These are phyloP conservation scores for Zymoseptoria passerinii DNA, from an alignment of 2,329 filamentous ascomycete species.

Conservation along the genomic window DNA sequence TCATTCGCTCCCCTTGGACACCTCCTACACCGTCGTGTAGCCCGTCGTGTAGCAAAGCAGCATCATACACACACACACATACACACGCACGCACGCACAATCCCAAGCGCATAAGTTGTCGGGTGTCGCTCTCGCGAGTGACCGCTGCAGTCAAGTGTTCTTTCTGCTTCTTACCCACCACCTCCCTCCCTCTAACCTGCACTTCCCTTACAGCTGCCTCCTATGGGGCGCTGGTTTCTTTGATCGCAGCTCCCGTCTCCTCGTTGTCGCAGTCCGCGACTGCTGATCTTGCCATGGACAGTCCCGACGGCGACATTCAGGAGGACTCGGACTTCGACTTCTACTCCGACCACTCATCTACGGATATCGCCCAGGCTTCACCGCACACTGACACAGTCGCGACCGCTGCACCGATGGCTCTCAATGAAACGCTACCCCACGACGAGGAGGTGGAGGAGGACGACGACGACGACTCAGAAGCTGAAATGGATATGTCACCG, in stretches of 20 bases:
- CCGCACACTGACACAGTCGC: not conserved
- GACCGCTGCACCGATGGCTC: not conserved
- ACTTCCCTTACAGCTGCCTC: not conserved
- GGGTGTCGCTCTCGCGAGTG: not conserved
- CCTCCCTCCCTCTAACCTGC: not conserved
- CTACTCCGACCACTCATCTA: slow-evolving; percentile 4
- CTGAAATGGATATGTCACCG: slow-evolving; percentile 25
- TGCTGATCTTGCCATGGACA: not conserved
- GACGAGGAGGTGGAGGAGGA: not conserved
- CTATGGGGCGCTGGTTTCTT: not conserved
- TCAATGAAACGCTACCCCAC: not conserved
- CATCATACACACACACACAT: not conserved
- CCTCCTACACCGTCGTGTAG: not conserved
- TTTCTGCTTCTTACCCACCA: slow-evolving; percentile 5
- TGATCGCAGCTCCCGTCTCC: not conserved
- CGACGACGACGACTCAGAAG: slow-evolving; percentile 16
- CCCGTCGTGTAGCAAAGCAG: not conserved
- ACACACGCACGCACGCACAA: not conserved
- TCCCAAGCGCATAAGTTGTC: not conserved
- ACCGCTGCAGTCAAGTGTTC: slow-evolving; percentile 10
- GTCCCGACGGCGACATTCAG: not conserved
- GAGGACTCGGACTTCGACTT: slow-evolving; percentile 3
- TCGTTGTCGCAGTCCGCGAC: not conserved
- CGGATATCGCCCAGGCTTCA: not conserved
- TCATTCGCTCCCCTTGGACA: not conserved